Percentiles rank a stretch among this genome's conserved stretches.
These are phyloP conservation scores for Erythrobasidium yunnanense DNA, from an alignment of 768 basidiomycete species.

Conservation along the genomic window DNA sequence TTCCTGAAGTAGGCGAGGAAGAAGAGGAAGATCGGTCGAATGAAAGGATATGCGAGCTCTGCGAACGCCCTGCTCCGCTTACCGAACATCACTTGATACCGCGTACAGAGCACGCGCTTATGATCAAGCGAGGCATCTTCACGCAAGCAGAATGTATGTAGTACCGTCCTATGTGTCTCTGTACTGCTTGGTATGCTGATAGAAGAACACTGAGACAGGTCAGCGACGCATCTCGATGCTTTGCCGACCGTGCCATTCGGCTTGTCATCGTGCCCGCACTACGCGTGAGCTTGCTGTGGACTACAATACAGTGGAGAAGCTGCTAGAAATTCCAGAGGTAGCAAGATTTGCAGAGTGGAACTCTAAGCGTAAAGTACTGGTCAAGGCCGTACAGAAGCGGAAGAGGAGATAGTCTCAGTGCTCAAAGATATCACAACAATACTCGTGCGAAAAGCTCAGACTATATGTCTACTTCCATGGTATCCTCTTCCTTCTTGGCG, in stretches of 20 bases:
- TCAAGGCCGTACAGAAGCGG: not conserved
- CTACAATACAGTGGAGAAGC: slow-evolving; percentile 16
- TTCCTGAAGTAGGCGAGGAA: not conserved
- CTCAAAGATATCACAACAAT: not conserved
- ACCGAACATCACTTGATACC: slow-evolving; percentile 23
- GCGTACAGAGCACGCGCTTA: slow-evolving; percentile 11
- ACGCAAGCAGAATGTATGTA: slow-evolving; percentile 4
- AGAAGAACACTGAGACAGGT: not conserved
- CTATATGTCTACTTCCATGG: not conserved
- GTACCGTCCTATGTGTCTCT: not conserved
- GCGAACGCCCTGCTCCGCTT: slow-evolving; percentile 3
- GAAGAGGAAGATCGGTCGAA: not conserved
- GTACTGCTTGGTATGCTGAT: too few relatives aligned
- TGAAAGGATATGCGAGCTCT: slow-evolving; percentile 9
- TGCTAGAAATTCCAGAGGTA: slow-evolving; percentile 12
- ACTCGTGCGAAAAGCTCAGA: too few relatives aligned
- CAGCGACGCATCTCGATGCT: not conserved
- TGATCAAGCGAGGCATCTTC: slow-evolving; percentile 9
- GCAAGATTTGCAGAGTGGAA: slow-evolving; percentile 20
- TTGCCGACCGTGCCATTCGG: slow-evolving; percentile 19
- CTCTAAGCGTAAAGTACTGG: slow-evolving; percentile 13
- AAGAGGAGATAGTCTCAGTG: not conserved
- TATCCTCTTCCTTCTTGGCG: slow-evolving; percentile 7
- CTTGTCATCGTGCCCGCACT: not conserved
- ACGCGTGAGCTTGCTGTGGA: slow-evolving; percentile 11